Conservation (phyloP, 495 filamentous ascomycete genomes). For the Neurospora sp. region DNA sequence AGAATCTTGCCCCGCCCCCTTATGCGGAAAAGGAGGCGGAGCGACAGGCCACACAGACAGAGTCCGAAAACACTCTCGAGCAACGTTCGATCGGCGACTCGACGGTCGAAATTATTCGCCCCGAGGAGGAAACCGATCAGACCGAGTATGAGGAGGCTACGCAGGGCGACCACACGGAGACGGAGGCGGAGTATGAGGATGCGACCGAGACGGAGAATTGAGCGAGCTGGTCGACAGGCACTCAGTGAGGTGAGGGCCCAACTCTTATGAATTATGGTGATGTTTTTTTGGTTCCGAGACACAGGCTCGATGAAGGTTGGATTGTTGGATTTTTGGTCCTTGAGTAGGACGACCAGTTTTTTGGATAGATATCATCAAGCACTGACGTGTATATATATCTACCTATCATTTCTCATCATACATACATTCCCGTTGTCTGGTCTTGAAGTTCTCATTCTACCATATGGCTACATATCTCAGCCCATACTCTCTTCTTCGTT, state of each 20-base stretch:
- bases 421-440: not conserved
- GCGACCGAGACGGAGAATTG: not conserved
- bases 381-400: not conserved
- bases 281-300: not conserved
- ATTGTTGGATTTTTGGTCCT: not conserved
- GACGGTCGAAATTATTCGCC: not conserved
- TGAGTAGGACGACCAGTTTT: not conserved
- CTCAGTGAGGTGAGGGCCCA: not conserved
- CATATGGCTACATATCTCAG: not conserved
- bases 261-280: not conserved
- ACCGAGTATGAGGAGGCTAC: not conserved
- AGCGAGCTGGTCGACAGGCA: not conserved
- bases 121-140: not conserved
- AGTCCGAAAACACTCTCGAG: not conserved
- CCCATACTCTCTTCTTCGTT: not conserved
- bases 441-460: not conserved
- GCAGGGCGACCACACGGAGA: not conserved
- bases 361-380: not conserved
- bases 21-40: slow-evolving; percentile 22
- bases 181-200: not conserved
- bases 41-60: slow-evolving; percentile 2
- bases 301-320: not conserved
- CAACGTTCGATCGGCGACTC: not conserved
- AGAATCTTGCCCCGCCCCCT: slow-evolving; percentile 30
- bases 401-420: not conserved